These are phyloP conservation scores for Hericium erinaceus DNA, from an alignment of 768 basidiomycete species.

Conservation along the genomic window DNA sequence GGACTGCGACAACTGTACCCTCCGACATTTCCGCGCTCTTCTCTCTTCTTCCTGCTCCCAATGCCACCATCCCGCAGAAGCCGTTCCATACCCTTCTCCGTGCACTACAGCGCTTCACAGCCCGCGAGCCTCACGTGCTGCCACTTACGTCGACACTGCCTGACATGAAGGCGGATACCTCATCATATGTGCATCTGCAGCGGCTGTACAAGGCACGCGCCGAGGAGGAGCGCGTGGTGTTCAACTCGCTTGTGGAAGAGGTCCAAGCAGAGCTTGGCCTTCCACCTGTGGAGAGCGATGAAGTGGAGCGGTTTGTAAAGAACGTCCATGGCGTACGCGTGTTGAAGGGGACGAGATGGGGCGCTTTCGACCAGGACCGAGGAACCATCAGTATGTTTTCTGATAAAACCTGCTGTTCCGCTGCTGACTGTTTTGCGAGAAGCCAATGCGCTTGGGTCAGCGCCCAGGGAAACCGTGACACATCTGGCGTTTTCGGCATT, in stretches of 20 bases:
- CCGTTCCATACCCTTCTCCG: slow-evolving; percentile 32
- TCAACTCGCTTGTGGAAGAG: slow-evolving; percentile 34
- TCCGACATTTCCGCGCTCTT: slow-evolving; percentile 11
- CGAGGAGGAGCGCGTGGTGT: slow-evolving; percentile 50
- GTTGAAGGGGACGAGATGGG: slow-evolving; percentile 56
- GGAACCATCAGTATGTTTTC: slow-evolving; percentile 37
- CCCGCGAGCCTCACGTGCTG: slow-evolving; percentile 41
- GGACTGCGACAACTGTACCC: slow-evolving; percentile 44
- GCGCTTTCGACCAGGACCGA: slow-evolving; percentile 41
- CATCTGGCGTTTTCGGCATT: slow-evolving; percentile 72
- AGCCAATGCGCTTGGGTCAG: slow-evolving; percentile 33
- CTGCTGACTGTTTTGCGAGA: slow-evolving; percentile 2
- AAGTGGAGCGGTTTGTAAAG: slow-evolving; percentile 68
- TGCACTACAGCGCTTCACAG: slow-evolving; percentile 62
- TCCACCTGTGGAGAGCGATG: slow-evolving; percentile 32
- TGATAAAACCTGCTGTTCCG: neutral
- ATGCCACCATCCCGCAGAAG: neutral
- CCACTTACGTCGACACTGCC: slow-evolving; percentile 85
- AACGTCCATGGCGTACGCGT: slow-evolving; percentile 69
- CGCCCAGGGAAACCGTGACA: slow-evolving; percentile 50
- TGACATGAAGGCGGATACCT: slow-evolving; percentile 92
- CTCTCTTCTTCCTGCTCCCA: neutral
- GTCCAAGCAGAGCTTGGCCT: slow-evolving; percentile 27
- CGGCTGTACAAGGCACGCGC: slow-evolving; percentile 75
- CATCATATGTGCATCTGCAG: slow-evolving; percentile 76